Conservation (phyloP, 2,329 filamentous ascomycete genomes). For the Cladosporium oxysporum region DNA sequence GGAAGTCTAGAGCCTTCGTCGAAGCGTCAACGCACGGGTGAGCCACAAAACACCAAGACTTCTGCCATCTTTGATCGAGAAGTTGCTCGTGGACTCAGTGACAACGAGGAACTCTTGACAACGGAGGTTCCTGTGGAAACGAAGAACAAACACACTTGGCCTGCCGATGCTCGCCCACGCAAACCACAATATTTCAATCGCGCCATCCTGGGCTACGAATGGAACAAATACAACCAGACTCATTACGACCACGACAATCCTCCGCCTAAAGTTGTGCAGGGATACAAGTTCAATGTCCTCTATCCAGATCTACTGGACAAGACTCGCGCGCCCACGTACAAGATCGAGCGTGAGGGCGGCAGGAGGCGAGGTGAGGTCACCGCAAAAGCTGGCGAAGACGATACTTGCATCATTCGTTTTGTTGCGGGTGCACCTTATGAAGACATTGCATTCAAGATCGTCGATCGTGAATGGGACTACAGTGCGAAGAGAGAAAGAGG, state of each 20-base stretch:
- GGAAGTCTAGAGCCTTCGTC: slow-evolving; percentile 22
- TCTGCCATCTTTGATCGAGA: slow-evolving; percentile 65
- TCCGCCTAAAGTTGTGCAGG: slow-evolving; percentile 95
- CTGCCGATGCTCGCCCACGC: slow-evolving; percentile 60
- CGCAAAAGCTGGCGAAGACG: slow-evolving; percentile 90
- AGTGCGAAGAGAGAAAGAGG: slow-evolving; percentile 92
- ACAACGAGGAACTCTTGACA: slow-evolving; percentile 94
- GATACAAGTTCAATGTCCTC: slow-evolving; percentile 99
- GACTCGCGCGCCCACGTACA: slow-evolving; percentile 89
- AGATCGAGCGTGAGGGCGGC: slow-evolving; percentile 91
- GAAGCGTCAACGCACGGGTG: slow-evolving; percentile 34
- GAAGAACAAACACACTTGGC: slow-evolving; percentile 61
- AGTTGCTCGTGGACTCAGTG: slow-evolving; percentile 83
- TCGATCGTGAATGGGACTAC: slow-evolving; percentile 99
- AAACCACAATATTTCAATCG: slow-evolving; percentile 98
- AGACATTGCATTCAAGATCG: slow-evolving; percentile 94
- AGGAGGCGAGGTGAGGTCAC: slow-evolving; percentile 87
- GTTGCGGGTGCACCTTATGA: slow-evolving; percentile 94
- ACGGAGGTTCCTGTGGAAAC: slow-evolving; percentile 78
- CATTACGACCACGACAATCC: slow-evolving; percentile 99
- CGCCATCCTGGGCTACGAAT: slow-evolving; percentile 98
- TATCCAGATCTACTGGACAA: slow-evolving; percentile 97
- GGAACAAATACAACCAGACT: slow-evolving; percentile 99
- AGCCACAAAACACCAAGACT: slow-evolving; percentile 14
- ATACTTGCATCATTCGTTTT: slow-evolving; percentile 95